These are phyloP conservation scores for Polyplosphaeria fusca DNA, from an alignment of 495 filamentous ascomycete species.

Conservation along the genomic window DNA sequence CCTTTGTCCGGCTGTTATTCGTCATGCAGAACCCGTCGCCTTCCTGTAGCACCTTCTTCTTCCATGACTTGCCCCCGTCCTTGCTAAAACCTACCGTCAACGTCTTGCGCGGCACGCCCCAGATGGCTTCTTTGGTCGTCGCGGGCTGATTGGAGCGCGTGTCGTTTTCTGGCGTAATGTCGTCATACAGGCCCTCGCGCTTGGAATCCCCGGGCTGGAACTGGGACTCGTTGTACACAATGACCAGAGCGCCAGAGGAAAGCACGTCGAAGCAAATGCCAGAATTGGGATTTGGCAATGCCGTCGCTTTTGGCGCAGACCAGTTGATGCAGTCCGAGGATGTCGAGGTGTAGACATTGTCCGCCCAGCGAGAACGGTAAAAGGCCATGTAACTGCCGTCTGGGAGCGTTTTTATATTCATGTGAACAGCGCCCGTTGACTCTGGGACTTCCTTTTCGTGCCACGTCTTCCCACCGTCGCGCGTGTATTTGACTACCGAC, in stretches of 20 bases:
- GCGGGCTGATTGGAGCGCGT: conserved; percentile 5
- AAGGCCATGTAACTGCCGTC: conserved; percentile 14
- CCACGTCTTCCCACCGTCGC: conserved; percentile 13
- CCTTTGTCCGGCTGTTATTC: conserved; percentile 4
- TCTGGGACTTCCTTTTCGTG: conserved; percentile 10
- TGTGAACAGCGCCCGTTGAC: conserved; percentile 11
- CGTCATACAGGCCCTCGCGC: conserved; percentile 17
- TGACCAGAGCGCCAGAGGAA: background rate
- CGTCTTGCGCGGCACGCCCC: conserved; percentile 15
- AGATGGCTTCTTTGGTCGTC: conserved; percentile 5
- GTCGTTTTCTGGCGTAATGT: conserved; percentile 13
- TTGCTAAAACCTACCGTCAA: conserved; percentile 8
- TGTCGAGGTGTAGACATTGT: conserved; percentile 6
- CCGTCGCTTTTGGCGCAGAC: conserved; percentile 1
- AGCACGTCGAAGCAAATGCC: conserved; percentile 14
- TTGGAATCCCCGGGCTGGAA: conserved; percentile 7
- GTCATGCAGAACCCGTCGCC: conserved; percentile 16
- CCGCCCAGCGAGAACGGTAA: conserved; percentile 14
- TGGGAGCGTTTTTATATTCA: conserved; percentile 4
- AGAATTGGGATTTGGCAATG: conserved; percentile 11
- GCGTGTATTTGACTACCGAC: conserved; percentile 9
- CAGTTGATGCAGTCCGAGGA: conserved; percentile 2
- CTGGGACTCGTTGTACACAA: conserved; percentile 11
- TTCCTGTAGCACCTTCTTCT: conserved; percentile 13
- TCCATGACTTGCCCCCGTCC: conserved; percentile 2